Percentiles rank a stretch among this genome's conserved stretches.
These are phyloP conservation scores for Fomes fomentarius DNA, from an alignment of 1,284 basidiomycete genomes.

Conservation along the genomic window DNA sequence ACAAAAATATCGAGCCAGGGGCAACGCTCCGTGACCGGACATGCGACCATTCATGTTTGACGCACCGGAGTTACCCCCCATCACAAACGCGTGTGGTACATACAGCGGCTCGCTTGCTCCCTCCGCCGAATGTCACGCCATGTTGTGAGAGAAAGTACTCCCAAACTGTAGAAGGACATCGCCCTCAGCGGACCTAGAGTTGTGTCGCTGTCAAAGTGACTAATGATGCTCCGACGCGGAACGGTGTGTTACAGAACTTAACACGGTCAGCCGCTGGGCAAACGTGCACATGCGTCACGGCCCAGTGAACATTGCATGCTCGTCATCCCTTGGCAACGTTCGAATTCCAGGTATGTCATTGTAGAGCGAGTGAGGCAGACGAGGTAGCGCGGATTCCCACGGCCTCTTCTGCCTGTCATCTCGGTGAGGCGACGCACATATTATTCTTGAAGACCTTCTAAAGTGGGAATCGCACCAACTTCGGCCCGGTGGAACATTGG, in stretches of 20 bases:
- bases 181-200: no score
- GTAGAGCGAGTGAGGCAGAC: no score
- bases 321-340: neutral
- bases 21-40: neutral
- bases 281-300: neutral
- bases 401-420: neutral
- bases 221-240: neutral
- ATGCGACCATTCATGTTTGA: neutral
- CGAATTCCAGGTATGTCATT: neutral
- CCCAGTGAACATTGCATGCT: neutral
- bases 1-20: no score
- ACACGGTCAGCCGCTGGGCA: neutral
- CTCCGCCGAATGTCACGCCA: neutral
- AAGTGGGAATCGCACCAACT: neutral
- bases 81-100: neutral
- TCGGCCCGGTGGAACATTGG: no score
- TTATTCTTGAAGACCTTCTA: neutral
- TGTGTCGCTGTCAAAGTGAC: neutral
- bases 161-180: neutral
- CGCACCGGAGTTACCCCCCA: neutral
- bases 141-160: no score
- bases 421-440: neutral
- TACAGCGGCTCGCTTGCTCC: neutral
- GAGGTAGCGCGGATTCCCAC: neutral
- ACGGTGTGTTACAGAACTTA: neutral